phyloP scores from a whole-genome alignment of 2,329 filamentous ascomycete genomes.

The Neonectria ditissima region DNA sequence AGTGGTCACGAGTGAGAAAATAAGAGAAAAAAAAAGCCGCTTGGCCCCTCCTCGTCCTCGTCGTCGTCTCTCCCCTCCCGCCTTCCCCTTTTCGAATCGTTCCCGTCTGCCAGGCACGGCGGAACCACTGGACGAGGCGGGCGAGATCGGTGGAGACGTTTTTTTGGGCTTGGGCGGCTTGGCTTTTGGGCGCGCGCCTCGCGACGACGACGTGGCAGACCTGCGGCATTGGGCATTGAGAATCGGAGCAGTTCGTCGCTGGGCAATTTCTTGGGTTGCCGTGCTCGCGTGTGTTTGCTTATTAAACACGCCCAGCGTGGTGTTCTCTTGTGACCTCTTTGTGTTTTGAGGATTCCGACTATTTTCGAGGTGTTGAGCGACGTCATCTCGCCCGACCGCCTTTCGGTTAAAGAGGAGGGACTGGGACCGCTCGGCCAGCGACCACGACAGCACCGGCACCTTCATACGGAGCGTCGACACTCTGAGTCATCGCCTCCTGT shows the following conservation, averaged over 20 bases:
- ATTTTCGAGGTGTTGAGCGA: not conserved
- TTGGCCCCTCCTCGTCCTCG: too few relatives aligned
- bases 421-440: not conserved
- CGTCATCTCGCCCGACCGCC: slow-evolving; percentile 12
- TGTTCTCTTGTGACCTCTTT: not conserved
- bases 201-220: slow-evolving; percentile 41
- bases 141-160: slow-evolving; percentile 30
- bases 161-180: slow-evolving; percentile 13
- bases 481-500: not conserved
- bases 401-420: slow-evolving; percentile 14
- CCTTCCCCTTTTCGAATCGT: slow-evolving; percentile 1
- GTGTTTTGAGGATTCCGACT: not conserved
- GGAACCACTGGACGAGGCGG: slow-evolving; percentile 32
- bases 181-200: slow-evolving; percentile 17
- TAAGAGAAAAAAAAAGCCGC: too few relatives aligned
- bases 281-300: not conserved
- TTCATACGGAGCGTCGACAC: not conserved
- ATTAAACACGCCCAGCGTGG: slow-evolving; percentile 12
- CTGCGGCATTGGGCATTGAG: slow-evolving; percentile 22
- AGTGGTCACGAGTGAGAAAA: slow-evolving; percentile 15
- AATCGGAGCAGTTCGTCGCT: slow-evolving; percentile 3
- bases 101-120: slow-evolving; percentile 26
- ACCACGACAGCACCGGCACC: not conserved
- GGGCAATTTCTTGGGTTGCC: not conserved
- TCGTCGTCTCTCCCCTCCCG: not conserved